These are phyloP conservation scores for Coniochaeta hoffmannii DNA, from an alignment of 2,329 filamentous ascomycete genomes.

Conservation along the genomic window DNA sequence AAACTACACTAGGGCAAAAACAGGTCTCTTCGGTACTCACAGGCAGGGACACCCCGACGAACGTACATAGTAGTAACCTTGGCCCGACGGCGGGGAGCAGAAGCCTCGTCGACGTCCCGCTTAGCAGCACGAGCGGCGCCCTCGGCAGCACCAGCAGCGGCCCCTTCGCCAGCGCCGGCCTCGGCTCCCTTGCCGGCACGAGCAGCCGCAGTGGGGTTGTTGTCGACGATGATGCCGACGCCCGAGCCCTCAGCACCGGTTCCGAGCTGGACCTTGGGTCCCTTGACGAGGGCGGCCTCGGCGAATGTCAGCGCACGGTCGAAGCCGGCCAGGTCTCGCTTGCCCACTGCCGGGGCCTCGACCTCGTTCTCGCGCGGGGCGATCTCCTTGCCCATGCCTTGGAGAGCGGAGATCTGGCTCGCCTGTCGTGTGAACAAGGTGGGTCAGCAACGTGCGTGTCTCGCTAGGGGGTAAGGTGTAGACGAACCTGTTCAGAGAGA, in stretches of 20 bases:
- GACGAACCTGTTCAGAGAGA: slow-evolving; percentile 27
- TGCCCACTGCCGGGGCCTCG: slow-evolving; percentile 19
- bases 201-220: slow-evolving; percentile 15
- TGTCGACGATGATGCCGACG: slow-evolving; percentile 26
- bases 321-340: slow-evolving; percentile 40
- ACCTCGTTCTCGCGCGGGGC: slow-evolving; percentile 27
- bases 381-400: slow-evolving; percentile 42
- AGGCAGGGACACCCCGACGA: slow-evolving; percentile 32
- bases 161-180: slow-evolving; percentile 5
- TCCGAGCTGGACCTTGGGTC: slow-evolving; percentile 40
- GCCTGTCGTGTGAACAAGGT: slow-evolving; percentile 17
- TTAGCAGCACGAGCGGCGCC: slow-evolving; percentile 6
- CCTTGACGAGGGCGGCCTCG: slow-evolving; percentile 34
- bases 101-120: slow-evolving; percentile 11
- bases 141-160: background rate
- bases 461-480: background rate
- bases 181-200: slow-evolving; percentile 8
- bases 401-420: slow-evolving; percentile 33
- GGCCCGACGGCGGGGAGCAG: slow-evolving; percentile 26
- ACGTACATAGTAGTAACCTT: slow-evolving; percentile 41
- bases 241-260: slow-evolving; percentile 34
- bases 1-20: slow-evolving; percentile 1
- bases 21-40: slow-evolving; percentile 23
- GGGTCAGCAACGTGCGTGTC: slow-evolving; percentile 3
- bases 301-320: slow-evolving; percentile 38